Evolutionary conservation across 2,329 filamentous ascomycete genomes (phyloP).

Genomic region (Dothideomycetes sp.): DNA sequence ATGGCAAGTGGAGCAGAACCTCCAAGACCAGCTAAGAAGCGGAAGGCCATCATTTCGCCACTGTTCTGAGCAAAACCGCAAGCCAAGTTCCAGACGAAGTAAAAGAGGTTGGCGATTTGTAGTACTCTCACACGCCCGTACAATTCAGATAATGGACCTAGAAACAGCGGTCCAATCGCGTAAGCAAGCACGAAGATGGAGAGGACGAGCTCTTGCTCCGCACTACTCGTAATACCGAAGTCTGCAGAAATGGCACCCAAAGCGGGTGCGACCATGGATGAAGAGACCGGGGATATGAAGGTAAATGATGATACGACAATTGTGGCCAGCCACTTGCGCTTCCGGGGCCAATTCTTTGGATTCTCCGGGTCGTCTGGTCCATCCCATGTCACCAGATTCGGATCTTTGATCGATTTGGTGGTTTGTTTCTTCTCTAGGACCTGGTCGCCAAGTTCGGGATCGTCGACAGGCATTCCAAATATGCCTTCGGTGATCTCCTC

Average conservation of each 20-base stretch:
- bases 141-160: constrained; percentile 25
- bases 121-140: constrained; percentile 25
- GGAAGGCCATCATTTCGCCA: constrained; percentile 24
- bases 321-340: constrained; percentile 33
- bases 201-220: constrained; percentile 18
- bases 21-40: constrained; percentile 26
- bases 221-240: constrained; percentile 15
- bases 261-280: constrained; percentile 28
- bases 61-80: constrained; percentile 24
- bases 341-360: constrained; percentile 35
- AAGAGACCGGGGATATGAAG: constrained; percentile 27
- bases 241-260: constrained; percentile 18
- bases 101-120: constrained; percentile 25
- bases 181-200: constrained; percentile 28
- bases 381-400: constrained; percentile 33
- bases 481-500: constrained; percentile 8
- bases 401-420: constrained; percentile 17
- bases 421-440: constrained; percentile 13
- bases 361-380: constrained; percentile 33
- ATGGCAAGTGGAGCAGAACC: constrained; percentile 26
- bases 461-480: constrained; percentile 1
- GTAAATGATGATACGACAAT: constrained; percentile 30
- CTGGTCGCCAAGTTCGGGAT: constrained; percentile 8
- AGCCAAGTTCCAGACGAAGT: constrained; percentile 25
- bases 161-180: constrained; percentile 24